These are phyloP conservation scores for Cystobasidium sp. DNA, from an alignment of 1,284 basidiomycete genomes.

Conservation along the genomic window DNA sequence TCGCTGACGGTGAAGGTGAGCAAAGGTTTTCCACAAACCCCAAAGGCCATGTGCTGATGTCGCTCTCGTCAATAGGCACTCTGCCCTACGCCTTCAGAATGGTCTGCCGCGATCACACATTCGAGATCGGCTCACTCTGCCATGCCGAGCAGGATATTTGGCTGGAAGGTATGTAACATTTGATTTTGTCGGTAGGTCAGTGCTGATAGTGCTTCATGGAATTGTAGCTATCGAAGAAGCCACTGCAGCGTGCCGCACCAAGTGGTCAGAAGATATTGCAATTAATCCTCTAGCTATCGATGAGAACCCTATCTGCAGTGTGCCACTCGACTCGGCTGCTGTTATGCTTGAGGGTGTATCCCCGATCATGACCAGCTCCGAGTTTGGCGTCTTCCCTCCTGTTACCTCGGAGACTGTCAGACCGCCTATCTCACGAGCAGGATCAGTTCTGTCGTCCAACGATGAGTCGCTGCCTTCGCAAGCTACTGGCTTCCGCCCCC, in stretches of 20 bases:
- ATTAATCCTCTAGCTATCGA: conserved; percentile 26
- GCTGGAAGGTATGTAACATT: conserved; percentile 59
- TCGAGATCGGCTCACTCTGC: conserved; percentile 82
- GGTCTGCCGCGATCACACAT: conserved; percentile 67
- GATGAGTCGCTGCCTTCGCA: neutral
- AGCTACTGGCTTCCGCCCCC: conserved; percentile 1
- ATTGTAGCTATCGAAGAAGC: conserved; percentile 22
- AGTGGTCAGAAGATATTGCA: conserved; percentile 18
- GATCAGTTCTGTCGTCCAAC: neutral
- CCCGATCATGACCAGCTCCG: conserved; percentile 24
- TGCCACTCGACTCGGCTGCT: conserved; percentile 7
- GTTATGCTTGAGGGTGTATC: conserved; percentile 19
- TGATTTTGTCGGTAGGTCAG: neutral
- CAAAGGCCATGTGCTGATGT: neutral
- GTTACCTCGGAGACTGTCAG: conserved; percentile 8
- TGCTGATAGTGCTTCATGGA: neutral
- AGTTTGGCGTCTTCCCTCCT: conserved; percentile 11
- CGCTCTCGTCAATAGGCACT: conserved; percentile 62
- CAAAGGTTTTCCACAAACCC: neutral
- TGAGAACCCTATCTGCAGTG: conserved; percentile 33
- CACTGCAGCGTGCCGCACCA: conserved; percentile 7
- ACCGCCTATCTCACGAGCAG: conserved; percentile 6
- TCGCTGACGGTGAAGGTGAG: conserved; percentile 53
- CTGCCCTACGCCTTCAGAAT: conserved; percentile 80
- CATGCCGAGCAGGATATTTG: conserved; percentile 78